Conservation (phyloP, 176 grass and related monocot genomes). For the Cenchrus fungigraminus region DNA sequence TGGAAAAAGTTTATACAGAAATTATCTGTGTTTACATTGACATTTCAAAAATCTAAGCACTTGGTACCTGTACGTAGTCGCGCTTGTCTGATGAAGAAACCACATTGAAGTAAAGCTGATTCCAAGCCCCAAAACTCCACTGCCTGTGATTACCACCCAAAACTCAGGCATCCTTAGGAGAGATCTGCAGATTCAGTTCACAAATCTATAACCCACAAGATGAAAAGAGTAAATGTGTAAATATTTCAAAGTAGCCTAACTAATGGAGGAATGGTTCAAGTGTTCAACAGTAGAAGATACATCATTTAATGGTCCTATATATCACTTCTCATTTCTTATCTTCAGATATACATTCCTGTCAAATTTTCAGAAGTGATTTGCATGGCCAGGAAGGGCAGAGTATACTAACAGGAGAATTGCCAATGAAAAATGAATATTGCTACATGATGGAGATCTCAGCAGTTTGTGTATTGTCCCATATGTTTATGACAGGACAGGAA, state of each 20-base stretch:
- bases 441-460: not conserved
- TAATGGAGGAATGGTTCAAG: not conserved
- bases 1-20: not conserved
- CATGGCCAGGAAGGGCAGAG: conserved; percentile 1
- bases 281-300: not conserved
- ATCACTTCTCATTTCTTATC: conserved; percentile 13
- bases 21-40: not conserved
- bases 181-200: conserved; percentile 65
- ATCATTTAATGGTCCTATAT: not conserved
- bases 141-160: conserved; percentile 83
- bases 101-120: conserved; percentile 98
- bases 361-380: conserved; percentile 20
- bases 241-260: not conserved
- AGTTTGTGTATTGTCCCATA: not conserved
- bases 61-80: conserved; percentile 87
- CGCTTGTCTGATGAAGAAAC: conserved; percentile 97
- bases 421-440: not conserved
- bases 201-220: conserved; percentile 44
- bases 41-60: not conserved
- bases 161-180: conserved; percentile 83
- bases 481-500: not conserved
- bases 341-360: not conserved
- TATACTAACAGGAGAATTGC: not conserved
- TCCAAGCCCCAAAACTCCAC: conserved; percentile 87
- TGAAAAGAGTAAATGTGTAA: conserved; percentile 7